These are phyloP conservation scores for Xylariomycetidae sp. DNA, from an alignment of 2,329 filamentous ascomycete species.

Conservation along the genomic window DNA sequence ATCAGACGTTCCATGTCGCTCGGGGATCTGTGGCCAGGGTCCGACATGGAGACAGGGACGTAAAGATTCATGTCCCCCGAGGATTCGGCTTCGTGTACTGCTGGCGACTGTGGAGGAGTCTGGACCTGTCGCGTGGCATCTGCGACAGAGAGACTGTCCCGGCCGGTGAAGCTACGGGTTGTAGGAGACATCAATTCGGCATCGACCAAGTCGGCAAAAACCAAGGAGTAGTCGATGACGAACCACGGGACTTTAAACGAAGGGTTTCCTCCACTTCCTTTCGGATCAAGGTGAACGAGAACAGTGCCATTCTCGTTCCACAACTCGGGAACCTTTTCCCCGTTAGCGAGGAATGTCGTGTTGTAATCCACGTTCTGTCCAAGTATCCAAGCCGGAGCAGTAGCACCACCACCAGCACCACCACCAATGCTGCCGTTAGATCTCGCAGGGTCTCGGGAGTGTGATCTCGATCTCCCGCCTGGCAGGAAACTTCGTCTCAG, in stretches of 20 bases:
- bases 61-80: constrained; percentile 47
- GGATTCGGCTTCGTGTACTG: constrained; percentile 28
- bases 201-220: constrained; percentile 50
- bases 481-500: constrained; percentile 52
- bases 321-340: constrained; percentile 60
- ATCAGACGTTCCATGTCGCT: constrained; percentile 53
- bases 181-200: constrained; percentile 34
- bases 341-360: constrained; percentile 43
- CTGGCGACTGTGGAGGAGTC: constrained; percentile 33
- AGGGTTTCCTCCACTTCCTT: constrained; percentile 43
- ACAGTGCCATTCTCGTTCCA: constrained; percentile 60
- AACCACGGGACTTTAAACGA: constrained; percentile 58
- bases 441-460: constrained; percentile 35
- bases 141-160: constrained; percentile 42
- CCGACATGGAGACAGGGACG: constrained; percentile 42
- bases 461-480: constrained; percentile 46
- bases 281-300: constrained; percentile 53
- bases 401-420: background rate
- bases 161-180: constrained; percentile 41
- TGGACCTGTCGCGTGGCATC: constrained; percentile 40
- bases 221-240: constrained; percentile 48
- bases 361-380: constrained; percentile 54
- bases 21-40: constrained; percentile 30
- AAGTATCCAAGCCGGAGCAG: constrained; percentile 49
- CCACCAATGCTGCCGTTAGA: too few relatives aligned